Base-by-base conservation (phyloP, 305 asterid species). In the Solanum hybrid region DNA sequence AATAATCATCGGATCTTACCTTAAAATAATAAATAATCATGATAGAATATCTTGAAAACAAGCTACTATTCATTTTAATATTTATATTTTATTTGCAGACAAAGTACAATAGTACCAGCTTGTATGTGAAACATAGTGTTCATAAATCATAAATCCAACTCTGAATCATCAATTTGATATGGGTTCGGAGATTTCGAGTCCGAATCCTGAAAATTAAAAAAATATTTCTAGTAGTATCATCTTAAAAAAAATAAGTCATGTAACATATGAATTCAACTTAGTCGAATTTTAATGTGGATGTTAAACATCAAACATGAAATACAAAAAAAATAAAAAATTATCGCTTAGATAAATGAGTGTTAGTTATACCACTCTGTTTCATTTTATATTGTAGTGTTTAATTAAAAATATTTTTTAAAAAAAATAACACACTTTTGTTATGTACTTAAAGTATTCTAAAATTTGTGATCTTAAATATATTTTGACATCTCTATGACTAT, bases 1-100 rank as follows among this genome's bases (percentile, higher is more conserved):
- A 82, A 84, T 92, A 91, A 89, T 93, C 91, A 61, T 76, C 68
- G 90, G 86, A 94, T 94, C 96, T 77, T 90, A 89, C 95, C 93
- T 93, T 81, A 93, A 92, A 93, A 90, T 89, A 93, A 92, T 91
- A 95, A 72, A 91, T 87, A 91, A 93, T 93, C 93, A 93, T 92
- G 87, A 84, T 88, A 89, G 90, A 92, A 90, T 93, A 92, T 93
- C 94, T 93, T 68, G 91, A 90, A 90, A 92, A 91, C 79, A 89
- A n/a, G 77, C 39, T 37, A 39, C 24, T 34, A 37, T 79, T 15
- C 89, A 70, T 73, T 34, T 87, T 88, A 75, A 90, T 88, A 87
- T 26, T 51, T 57, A 87, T 89, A 51, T 73, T 91, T 89, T 38
- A 79, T 37, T 61, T n/a, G 24, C 38, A 37, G 88, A 80, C 90